A percentile compares a stretch with the other conserved stretches of the same genome.
Conservation (phyloP, 2,329 filamentous ascomycete genomes). For the Xylariaceae sp. region DNA sequence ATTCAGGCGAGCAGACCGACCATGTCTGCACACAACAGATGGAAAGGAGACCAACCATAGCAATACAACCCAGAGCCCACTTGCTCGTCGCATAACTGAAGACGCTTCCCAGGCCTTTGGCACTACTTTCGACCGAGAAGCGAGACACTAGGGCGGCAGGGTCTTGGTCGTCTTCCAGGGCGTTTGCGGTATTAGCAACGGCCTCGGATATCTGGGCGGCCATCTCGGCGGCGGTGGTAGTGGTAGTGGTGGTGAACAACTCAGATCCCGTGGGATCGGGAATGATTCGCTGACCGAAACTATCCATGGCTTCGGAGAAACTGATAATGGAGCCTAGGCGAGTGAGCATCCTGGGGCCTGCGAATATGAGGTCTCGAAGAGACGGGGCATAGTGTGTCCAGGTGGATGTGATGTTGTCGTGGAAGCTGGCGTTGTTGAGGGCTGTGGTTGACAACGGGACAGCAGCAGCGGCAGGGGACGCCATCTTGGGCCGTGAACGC, state of each 20-base stretch:
- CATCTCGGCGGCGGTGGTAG: conserved; percentile 45
- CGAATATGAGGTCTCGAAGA: conserved; percentile 64
- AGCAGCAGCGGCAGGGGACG: conserved; percentile 27
- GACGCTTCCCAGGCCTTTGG: conserved; percentile 74
- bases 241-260: conserved; percentile 40
- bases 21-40: neutral
- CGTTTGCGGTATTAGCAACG: conserved; percentile 37
- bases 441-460: conserved; percentile 27
- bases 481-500: conserved; percentile 20
- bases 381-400: conserved; percentile 61
- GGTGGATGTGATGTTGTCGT: conserved; percentile 50
- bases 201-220: conserved; percentile 37
- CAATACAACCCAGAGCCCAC: conserved; percentile 86
- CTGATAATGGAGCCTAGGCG: conserved; percentile 57
- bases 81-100: conserved; percentile 88
- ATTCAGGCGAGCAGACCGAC: neutral
- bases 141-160: conserved; percentile 40
- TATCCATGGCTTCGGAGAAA: conserved; percentile 57
- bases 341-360: conserved; percentile 66
- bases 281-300: conserved; percentile 50
- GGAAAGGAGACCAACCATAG: conserved; percentile 51
- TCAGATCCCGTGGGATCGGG: conserved; percentile 29
- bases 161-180: conserved; percentile 40
- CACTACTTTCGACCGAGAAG: conserved; percentile 52
- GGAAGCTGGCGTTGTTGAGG: conserved; percentile 41